Evolutionary conservation across 78 protist genomes (phyloP).

Genomic region (Dictyostelium firmibasis): DNA sequence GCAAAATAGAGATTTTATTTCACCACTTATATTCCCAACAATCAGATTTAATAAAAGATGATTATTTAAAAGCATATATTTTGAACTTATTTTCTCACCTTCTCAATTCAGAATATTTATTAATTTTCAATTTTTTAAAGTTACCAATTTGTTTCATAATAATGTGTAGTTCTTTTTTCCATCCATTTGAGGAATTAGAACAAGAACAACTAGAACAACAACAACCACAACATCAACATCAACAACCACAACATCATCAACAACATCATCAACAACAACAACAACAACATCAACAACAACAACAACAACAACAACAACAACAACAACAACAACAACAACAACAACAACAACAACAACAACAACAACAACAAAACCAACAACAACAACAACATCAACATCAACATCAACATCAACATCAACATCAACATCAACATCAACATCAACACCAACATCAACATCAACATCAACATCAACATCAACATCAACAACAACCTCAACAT

Average conservation of each 20-base stretch:
- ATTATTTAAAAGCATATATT: neutral
- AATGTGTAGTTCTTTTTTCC: neutral
- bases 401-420: neutral
- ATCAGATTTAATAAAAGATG: neutral
- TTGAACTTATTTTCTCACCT: neutral
- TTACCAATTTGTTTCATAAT: neutral
- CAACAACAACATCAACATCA: neutral
- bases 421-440: neutral
- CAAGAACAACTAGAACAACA: neutral
- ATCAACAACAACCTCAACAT: neutral
- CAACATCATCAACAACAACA: neutral
- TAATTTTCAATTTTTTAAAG: neutral
- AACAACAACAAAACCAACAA: too few species aligned
- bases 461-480: neutral
- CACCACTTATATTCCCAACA: neutral
- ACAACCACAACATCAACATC: neutral
- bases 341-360: neutral
- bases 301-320: neutral
- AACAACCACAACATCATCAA: neutral
- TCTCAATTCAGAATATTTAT: neutral
- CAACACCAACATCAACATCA: neutral
- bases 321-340: neutral
- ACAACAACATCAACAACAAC: neutral
- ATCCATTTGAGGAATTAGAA: neutral
- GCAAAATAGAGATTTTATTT: neutral